Base-by-base conservation (phyloP, 352 stramenopile genomes). In the Globisporangium splendens region DNA sequence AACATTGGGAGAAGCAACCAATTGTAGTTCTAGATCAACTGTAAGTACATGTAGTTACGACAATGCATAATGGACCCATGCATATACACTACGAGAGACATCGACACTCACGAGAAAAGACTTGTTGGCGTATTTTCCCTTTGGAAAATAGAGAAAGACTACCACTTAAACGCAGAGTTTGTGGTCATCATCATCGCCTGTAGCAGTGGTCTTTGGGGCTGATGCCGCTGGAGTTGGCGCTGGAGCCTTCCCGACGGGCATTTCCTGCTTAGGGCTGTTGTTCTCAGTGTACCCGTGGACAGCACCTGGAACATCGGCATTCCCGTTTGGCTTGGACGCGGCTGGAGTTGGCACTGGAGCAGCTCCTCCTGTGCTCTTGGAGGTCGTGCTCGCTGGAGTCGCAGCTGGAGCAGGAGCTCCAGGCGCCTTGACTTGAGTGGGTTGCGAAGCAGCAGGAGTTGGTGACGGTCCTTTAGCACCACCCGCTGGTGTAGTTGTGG, bases 101-200 rank as follows among this genome's bases (percentile, higher is more conserved):
- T 35, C 28, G 8, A 35, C 7, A 35, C 28, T 6, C 28, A 35
- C 28, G 10, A 35, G 28, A 35, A 35, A 35, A 35, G n/a, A n/a
- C n/a, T n/a, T n/a, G n/a, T n/a, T n/a, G n/a, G n/a, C 28, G 28
- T 10, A 35, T 3, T 35, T 35, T 35, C 28, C 28, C 28, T 35
- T 35, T 35, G 28, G 28, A 35, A 35, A 35, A 31, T 31, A 12
- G 2, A 15, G 3, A 20, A 15, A 43, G 24, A 38, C 38, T 35
- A 10, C 28, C 7, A 21, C 42, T 62, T 56, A 62, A 13, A 62
- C 56, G 24, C 56, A 62, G n/a, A 56, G 48, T 28, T 51, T 22
- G 56, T 62, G 47, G 22, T 62, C 44, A 49, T 56, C 56, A 28
- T 18, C 24, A n/a, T 41, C 28, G 28, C 7, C 28, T 11, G 28